Evolutionary conservation across 768 basidiomycete genomes (phyloP), one percentile per base, ranked within the genome.

Genomic region (Termitomyces sp.): DNA sequence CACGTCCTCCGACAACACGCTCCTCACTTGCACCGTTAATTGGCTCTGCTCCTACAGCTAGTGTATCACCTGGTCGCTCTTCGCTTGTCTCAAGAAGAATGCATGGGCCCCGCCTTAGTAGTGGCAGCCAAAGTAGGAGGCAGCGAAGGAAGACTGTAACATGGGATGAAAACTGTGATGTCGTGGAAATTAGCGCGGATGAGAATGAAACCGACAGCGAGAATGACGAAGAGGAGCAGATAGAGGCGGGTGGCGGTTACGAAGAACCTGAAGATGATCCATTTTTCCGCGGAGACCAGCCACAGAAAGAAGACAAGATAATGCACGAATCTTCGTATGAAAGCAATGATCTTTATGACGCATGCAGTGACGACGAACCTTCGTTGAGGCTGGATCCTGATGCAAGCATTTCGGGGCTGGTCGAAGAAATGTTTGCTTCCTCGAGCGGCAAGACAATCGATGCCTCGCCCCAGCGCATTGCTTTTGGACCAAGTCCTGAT

Each of bases 101-200:
- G 62, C 87, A 88, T 63, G 91, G 92, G 2, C 91, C 91, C 5
- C 86, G 91, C 32, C 72, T 82, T 4, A 83, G 78, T 54, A 79
- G 76, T 26, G 77, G 76, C 24, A 55, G 52, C 50, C 72, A 74
- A 37, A 58, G 48, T 27, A 79, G 66, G 65, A 79, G 83, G 22
- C 81, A 83, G 64, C 79, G 83, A 30, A 71, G 88, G 60, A 93
- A 92, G 69, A 92, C 84, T 0, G 93, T 95, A 27, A 89, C 84
- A 1, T 95, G 89, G 57, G 81, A 87, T 68, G 87, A 90, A 61
- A 80, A 84, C 12, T 90, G 88, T 62, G 91, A 94, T 60, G 91
- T 95, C 12, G 71, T 93, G 32, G 91, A 93, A 66, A 92, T 91
- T 67, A 87, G 90, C 56, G 74, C 79, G 13, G 81, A 89, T 51